These are phyloP conservation scores for Cladorrhinum sp. DNA, from an alignment of 2,329 filamentous ascomycete genomes.

Conservation along the genomic window DNA sequence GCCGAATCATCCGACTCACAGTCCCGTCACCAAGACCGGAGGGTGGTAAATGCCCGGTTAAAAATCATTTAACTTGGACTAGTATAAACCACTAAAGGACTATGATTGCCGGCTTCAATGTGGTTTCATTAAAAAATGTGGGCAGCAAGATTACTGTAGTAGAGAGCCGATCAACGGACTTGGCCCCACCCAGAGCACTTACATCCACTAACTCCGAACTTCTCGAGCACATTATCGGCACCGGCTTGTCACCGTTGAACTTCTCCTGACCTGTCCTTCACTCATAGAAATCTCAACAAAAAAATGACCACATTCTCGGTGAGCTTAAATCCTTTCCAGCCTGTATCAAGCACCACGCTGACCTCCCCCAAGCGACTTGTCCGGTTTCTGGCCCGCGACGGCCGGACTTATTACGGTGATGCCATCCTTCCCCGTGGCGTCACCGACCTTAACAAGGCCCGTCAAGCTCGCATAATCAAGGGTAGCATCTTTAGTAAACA, in stretches of 20 bases:
- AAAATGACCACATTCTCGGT: constrained; percentile 28
- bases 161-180: neutral
- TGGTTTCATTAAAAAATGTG: neutral
- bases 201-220: neutral
- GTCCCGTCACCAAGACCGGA: neutral
- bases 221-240: constrained; percentile 8
- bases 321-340: constrained; percentile 2
- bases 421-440: constrained; percentile 63
- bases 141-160: neutral
- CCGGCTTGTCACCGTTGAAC: neutral
- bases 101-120: neutral
- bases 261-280: no score
- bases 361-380: constrained; percentile 57
- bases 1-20: neutral
- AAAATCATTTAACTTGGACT: neutral
- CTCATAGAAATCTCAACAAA: no score
- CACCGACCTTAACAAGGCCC: constrained; percentile 59
- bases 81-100: neutral
- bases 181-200: neutral
- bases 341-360: neutral
- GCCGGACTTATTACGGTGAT: constrained; percentile 69
- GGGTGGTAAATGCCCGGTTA: neutral
- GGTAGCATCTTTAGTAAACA: constrained; percentile 66
- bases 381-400: constrained; percentile 70
- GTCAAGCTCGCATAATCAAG: constrained; percentile 58